Conservation (phyloP, 73 alveolate genomes). For the Paraurostyla sp. region DNA sequence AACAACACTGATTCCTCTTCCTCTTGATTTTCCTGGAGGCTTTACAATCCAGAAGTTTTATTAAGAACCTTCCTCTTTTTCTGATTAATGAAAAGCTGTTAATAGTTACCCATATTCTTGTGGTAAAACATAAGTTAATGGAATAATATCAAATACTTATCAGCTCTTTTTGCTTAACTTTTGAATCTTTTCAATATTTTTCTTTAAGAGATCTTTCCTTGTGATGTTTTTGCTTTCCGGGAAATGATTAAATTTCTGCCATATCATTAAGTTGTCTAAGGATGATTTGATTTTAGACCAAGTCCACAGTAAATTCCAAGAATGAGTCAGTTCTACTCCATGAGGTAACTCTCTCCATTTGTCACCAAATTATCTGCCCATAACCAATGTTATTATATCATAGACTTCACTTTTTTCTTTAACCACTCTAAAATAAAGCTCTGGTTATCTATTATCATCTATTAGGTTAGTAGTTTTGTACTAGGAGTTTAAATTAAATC, state of each 20-base stretch:
- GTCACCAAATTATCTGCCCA: constrained; percentile 80
- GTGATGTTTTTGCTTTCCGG: constrained; percentile 90
- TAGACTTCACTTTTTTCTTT: constrained; percentile 96
- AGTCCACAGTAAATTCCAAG: constrained; percentile 99
- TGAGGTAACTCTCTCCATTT: constrained; percentile 98
- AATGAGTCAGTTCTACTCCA: constrained; percentile 93
- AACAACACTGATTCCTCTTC: constrained; percentile 96
- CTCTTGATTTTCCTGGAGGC: constrained; percentile 96
- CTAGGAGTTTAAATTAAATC: too few relatives aligned
- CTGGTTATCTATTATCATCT: constrained; percentile 59
- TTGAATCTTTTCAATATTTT: constrained; percentile 87
- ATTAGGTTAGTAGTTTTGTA: constrained; percentile 23
- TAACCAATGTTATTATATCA: constrained; percentile 96
- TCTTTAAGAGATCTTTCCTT: constrained; percentile 95
- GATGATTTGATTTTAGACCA: constrained; percentile 97
- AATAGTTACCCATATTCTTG: constrained; percentile 86
- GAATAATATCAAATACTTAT: constrained; percentile 92
- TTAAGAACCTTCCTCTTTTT: constrained; percentile 75
- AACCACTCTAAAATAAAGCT: constrained; percentile 92
- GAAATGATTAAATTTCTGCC: constrained; percentile 96
- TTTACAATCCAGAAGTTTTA: constrained; percentile 93
- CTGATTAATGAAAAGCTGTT: constrained; percentile 70
- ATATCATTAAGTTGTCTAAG: constrained; percentile 87
- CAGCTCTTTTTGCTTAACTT: constrained; percentile 85
- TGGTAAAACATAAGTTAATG: constrained; percentile 94